Evolutionary conservation across 1,284 basidiomycete genomes (phyloP), one percentile per base, ranked within the genome.

Genomic region (Taiwanofungus camphoratus): DNA sequence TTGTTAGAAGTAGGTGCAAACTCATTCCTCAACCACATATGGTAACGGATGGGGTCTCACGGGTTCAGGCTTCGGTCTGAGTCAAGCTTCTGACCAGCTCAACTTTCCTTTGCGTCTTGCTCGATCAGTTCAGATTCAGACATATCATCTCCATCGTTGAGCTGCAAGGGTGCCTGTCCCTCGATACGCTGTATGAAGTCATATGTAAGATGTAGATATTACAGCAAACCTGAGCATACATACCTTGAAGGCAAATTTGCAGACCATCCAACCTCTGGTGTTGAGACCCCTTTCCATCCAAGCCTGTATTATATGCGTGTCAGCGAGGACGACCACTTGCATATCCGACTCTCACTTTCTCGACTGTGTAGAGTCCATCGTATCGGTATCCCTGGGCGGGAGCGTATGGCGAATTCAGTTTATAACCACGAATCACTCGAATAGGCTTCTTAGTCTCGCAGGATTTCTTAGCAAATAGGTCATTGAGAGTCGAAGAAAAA

Each of bases 341-440:
- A 13, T 12, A 16, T 3, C 12, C 18, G 12, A 8, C 12, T n/a
- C 19, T 19, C 61, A 79, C 84, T 68, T 79, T 79, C 61, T 84
- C 82, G 5, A 89, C 83, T 2, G 60, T 66, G 57, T 93, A 93
- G 21, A 93, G 67, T 0, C 90, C 90, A 53, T 90, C 84, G 57
- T 93, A 93, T 8, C 89, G 80, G 56, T 91, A 92, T 13, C 86
- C 87, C 69, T 86, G 79, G 20, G 64, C 69, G 9, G 87, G 87
- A 8, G 82, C 85, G 52, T 79, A 90, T 12, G 64, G 63, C 0
- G 83, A 86, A 15, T 63, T 58, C n/a, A 79, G 64, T 58, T 92
- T 92, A 70, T 63, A 92, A 0, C 89, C 90, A 20, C 90, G 75
- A 44, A 93, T 81, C 3, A 93, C 88, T 12, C 90, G 74, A 8